Conservation (phyloP, 257 asterid genomes). For the Verbascum thapsus region DNA sequence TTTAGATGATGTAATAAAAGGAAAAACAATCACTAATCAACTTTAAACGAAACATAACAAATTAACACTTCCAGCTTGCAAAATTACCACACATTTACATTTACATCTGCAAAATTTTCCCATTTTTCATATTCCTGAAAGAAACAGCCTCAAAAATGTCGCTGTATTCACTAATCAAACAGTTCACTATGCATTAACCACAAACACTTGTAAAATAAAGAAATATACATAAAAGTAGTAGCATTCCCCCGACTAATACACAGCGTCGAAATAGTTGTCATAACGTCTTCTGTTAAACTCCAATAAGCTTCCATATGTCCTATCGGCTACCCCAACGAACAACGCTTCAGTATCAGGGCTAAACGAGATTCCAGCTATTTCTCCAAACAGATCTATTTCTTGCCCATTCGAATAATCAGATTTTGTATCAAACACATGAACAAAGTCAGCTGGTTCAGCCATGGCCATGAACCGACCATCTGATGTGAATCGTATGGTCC, state of each 20-base stretch:
- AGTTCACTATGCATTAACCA: background rate
- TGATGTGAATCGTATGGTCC: constrained; percentile 57
- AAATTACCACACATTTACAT: background rate
- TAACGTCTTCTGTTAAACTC: constrained; percentile 53
- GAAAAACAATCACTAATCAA: background rate
- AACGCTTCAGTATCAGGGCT: constrained; percentile 74
- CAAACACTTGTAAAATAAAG: background rate
- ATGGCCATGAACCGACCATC: constrained; percentile 90
- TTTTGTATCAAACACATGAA: constrained; percentile 58
- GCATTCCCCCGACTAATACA: constrained; percentile 27
- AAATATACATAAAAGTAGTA: background rate
- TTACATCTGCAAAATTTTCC: constrained; percentile 27
- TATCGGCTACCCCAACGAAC: constrained; percentile 71
- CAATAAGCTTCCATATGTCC: constrained; percentile 75
- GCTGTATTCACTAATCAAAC: constrained; percentile 7
- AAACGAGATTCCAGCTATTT: constrained; percentile 74
- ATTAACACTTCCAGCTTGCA: constrained; percentile 16
- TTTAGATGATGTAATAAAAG: background rate
- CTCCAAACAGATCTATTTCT: constrained; percentile 82
- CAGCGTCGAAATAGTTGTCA: constrained; percentile 45
- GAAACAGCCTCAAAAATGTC: background rate
- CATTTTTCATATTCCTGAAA: constrained; percentile 1
- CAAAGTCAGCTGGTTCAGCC: constrained; percentile 88
- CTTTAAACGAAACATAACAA: background rate
- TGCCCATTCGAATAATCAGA: constrained; percentile 50